phyloP scores from a whole-genome alignment of 345 rosid genomes.

The Kernera saxatilis region DNA sequence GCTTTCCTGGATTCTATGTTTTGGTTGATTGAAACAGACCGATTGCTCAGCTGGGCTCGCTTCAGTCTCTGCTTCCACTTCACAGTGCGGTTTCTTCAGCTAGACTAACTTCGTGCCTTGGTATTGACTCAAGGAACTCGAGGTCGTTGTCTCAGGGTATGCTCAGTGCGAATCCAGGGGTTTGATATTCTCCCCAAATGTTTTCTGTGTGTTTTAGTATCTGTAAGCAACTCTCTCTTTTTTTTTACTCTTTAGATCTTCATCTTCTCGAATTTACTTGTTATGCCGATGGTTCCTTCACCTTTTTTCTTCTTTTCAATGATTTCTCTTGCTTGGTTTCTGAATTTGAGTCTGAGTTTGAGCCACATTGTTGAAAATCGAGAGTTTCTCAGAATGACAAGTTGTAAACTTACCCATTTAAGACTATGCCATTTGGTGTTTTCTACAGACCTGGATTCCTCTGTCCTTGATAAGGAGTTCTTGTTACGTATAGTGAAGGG shows the following conservation, averaged over 20 bases:
- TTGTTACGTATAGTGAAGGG: too few species aligned
- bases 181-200: constrained; percentile 50
- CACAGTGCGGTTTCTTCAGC: constrained; percentile 72
- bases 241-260: neutral
- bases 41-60: constrained; percentile 48
- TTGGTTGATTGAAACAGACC: constrained; percentile 35
- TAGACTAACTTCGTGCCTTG: constrained; percentile 70
- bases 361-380: neutral
- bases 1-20: too few species aligned
- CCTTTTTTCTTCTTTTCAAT: neutral
- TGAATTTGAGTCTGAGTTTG: neutral
- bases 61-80: constrained; percentile 72
- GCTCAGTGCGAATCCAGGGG: constrained; percentile 77
- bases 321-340: neutral
- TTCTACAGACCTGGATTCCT: neutral
- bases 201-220: constrained; percentile 31
- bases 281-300: neutral
- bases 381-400: neutral
- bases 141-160: constrained; percentile 92
- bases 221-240: constrained; percentile 50
- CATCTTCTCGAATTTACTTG: neutral
- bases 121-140: constrained; percentile 58
- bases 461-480: neutral
- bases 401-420: neutral
- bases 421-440: neutral